Conservation (phyloP, 2,329 filamentous ascomycete genomes). For the Monilinia fructicola region DNA sequence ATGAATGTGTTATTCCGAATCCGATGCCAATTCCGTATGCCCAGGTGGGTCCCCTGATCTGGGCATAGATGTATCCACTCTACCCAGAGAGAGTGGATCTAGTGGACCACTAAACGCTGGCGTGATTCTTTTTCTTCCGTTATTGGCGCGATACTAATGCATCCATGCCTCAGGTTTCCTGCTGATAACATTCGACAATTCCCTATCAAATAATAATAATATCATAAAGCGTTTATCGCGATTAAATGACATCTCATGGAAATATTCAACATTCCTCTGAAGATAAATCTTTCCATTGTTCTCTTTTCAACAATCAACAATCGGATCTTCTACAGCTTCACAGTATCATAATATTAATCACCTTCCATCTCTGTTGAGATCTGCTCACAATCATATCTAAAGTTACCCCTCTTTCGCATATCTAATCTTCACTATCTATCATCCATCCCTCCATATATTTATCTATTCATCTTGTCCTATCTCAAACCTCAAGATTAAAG, state of each 20-base stretch:
- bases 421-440: neutral
- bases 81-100: neutral
- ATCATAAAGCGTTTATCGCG: slow-evolving; percentile 16
- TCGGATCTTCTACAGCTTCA: too few relatives aligned
- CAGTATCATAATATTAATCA: neutral
- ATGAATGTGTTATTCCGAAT: too few relatives aligned
- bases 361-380: neutral
- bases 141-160: neutral
- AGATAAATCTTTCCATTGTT: neutral
- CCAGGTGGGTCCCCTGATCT: too few relatives aligned
- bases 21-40: too few relatives aligned
- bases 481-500: neutral
- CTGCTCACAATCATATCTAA: too few relatives aligned
- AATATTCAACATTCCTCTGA: slow-evolving; percentile 8
- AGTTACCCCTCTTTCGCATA: neutral
- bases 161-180: neutral
- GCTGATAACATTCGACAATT: neutral
- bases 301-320: neutral
- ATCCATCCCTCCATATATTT: neutral
- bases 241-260: slow-evolving; percentile 1
- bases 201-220: slow-evolving; percentile 1
- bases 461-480: neutral
- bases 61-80: too few relatives aligned
- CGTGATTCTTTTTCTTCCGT: neutral
- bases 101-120: neutral